phyloP scores from a whole-genome alignment of 306 rosid genomes.

The Sicyos edulis region DNA sequence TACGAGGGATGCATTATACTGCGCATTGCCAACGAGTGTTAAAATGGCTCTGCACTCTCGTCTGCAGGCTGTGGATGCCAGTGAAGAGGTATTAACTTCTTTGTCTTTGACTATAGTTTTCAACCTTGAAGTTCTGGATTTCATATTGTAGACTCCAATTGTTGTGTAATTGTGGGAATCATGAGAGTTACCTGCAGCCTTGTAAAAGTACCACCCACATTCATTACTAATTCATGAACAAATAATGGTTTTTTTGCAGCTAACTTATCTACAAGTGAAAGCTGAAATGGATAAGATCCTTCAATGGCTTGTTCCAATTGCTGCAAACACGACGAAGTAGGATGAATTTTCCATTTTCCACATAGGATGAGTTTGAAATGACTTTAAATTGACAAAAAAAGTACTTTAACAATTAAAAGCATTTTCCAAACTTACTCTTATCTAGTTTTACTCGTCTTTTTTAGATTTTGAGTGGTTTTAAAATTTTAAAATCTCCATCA shows the following conservation, averaged over 20 bases:
- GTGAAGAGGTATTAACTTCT: constrained; percentile 45
- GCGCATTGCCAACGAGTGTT: constrained; percentile 56
- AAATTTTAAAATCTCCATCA: not conserved
- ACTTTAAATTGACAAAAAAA: not conserved
- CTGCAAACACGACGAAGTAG: constrained; percentile 72
- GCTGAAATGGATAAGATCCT: constrained; percentile 75
- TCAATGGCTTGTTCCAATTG: constrained; percentile 73
- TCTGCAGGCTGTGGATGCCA: constrained; percentile 40
- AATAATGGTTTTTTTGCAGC: constrained; percentile 36
- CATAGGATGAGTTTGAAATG: not conserved
- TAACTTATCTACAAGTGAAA: constrained; percentile 43
- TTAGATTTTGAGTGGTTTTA: too few relatives aligned
- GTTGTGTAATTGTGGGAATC: not conserved
- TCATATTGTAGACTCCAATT: not conserved
- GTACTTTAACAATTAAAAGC: not conserved
- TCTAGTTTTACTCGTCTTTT: too few relatives aligned
- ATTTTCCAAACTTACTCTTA: not conserved
- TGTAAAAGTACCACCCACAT: not conserved
- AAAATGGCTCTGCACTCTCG: constrained; percentile 59
- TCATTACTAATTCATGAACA: not conserved
- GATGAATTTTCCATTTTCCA: constrained; percentile 12
- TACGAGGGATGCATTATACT: constrained; percentile 70
- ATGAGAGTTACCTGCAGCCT: not conserved
- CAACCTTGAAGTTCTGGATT: not conserved
- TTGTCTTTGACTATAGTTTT: not conserved